A percentile compares a stretch with the other conserved stretches of the same genome.
phyloP scores from a whole-genome alignment of 2,329 filamentous ascomycete species.

The Phialophora chinensis region DNA sequence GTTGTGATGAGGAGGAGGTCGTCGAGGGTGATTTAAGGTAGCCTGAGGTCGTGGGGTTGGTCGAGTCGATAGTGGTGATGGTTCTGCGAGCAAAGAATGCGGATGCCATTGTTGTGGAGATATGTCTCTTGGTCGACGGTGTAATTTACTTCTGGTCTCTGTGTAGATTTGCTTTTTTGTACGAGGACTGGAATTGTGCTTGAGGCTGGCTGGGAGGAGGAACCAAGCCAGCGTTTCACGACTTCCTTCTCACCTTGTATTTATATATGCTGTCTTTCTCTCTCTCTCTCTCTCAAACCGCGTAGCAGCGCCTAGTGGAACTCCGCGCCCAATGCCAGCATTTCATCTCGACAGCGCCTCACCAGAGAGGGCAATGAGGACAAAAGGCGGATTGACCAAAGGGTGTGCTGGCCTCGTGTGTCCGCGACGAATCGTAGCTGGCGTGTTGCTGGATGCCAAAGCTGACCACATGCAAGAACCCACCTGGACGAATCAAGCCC shows the following conservation, averaged over 20 bases:
- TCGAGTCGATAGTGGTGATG: constrained; percentile 19
- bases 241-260: not conserved
- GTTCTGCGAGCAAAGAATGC: constrained; percentile 26
- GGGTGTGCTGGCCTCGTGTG: not conserved
- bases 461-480: constrained; percentile 17
- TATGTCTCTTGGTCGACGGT: not conserved
- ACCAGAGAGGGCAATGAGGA: not conserved
- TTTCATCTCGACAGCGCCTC: not conserved
- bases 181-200: not conserved
- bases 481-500: not conserved
- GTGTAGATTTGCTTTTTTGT: not conserved
- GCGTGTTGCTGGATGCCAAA: constrained; percentile 8
- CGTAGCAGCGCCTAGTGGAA: not conserved
- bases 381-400: not conserved
- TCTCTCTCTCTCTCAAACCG: not conserved
- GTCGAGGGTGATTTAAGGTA: constrained; percentile 6
- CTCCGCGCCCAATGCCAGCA: not conserved
- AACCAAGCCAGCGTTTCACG: not conserved
- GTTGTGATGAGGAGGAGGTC: constrained; percentile 12
- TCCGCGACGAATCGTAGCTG: not conserved
- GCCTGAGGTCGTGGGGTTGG: not conserved
- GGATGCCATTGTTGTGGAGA: constrained; percentile 17
- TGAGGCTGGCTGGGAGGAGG: not conserved
- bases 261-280: too few relatives aligned
- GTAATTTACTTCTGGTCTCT: not conserved